Percentiles rank a stretch among this genome's conserved stretches.
These are phyloP conservation scores for Xylariaceae sp. DNA, from an alignment of 2,329 filamentous ascomycete genomes.

Conservation along the genomic window DNA sequence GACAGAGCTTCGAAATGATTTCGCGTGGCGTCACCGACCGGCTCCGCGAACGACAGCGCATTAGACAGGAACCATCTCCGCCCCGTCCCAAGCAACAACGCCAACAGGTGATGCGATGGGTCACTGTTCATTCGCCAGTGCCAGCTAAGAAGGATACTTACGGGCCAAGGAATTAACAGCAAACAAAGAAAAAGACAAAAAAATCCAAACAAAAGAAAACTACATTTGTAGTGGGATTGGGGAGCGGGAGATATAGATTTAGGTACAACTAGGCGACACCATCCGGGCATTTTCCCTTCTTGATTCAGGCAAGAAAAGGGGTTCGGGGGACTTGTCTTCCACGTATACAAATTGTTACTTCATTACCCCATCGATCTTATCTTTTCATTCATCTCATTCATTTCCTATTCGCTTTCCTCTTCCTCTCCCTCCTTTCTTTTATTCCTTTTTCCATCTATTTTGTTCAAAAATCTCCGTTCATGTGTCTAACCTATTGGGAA, in stretches of 20 bases:
- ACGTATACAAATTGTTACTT: no score
- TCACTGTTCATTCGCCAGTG: conserved; percentile 38
- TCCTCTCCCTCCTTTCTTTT: no score
- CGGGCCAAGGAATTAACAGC: conserved; percentile 9
- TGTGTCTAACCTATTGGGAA: not conserved
- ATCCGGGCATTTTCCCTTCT: no score
- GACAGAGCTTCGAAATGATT: conserved; percentile 47
- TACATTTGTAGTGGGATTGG: not conserved
- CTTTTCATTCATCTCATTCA: not conserved
- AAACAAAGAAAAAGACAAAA: not conserved
- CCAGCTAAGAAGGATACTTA: conserved; percentile 38
- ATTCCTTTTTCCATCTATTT: no score
- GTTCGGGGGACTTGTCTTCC: not conserved
- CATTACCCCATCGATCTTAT: not conserved
- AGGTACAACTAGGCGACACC: no score
- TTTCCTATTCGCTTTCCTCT: not conserved
- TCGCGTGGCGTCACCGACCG: conserved; percentile 42
- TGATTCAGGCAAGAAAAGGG: no score
- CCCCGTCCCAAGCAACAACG: conserved; percentile 26
- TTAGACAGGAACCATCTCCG: conserved; percentile 33
- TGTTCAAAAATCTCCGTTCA: no score
- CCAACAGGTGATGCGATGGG: conserved; percentile 37
- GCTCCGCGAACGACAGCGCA: conserved; percentile 38
- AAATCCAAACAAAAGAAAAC: not conserved
- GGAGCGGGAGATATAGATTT: no score